phyloP scores from a whole-genome alignment of 176 grass and related monocot genomes.

The Cymbopogon citratus region DNA sequence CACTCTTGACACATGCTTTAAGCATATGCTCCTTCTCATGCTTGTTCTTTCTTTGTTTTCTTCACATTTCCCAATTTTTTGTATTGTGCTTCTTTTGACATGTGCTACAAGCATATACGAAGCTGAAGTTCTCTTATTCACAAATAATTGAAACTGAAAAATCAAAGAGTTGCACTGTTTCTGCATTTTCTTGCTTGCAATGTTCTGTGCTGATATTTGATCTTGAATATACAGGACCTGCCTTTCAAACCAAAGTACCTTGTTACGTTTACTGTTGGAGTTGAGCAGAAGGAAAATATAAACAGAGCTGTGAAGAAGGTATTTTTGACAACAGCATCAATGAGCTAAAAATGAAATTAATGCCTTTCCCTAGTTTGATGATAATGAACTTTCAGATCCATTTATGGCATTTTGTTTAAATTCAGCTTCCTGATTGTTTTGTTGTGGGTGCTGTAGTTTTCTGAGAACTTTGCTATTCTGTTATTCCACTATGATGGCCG shows the following conservation, averaged over 20 bases:
- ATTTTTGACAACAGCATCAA: not conserved
- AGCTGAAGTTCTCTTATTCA: not conserved
- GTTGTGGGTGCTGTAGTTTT: conserved; percentile 51
- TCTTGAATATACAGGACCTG: conserved; percentile 64
- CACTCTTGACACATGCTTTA: not conserved
- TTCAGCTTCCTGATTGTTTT: conserved; percentile 20
- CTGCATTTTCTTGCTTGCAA: not conserved
- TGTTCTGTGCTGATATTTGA: conserved; percentile 22
- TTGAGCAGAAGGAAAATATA: conserved; percentile 71
- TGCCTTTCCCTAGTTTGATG: not conserved
- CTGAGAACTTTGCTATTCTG: conserved; percentile 67
- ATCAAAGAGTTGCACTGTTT: not conserved
- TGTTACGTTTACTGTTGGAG: conserved; percentile 78
- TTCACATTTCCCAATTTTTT: not conserved
- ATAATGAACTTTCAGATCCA: not conserved
- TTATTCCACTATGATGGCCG: conserved; percentile 78
- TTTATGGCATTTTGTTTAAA: not conserved
- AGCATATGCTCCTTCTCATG: not conserved
- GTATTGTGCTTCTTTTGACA: not conserved
- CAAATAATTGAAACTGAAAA: not conserved
- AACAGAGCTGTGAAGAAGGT: conserved; percentile 84
- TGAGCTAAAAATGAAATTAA: not conserved
- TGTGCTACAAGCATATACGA: not conserved
- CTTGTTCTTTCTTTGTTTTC: conserved; percentile 16
- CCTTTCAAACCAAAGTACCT: conserved; percentile 84